These are phyloP conservation scores for Pestalotiopsis sp. DNA, from an alignment of 2,329 filamentous ascomycete species.

Conservation along the genomic window DNA sequence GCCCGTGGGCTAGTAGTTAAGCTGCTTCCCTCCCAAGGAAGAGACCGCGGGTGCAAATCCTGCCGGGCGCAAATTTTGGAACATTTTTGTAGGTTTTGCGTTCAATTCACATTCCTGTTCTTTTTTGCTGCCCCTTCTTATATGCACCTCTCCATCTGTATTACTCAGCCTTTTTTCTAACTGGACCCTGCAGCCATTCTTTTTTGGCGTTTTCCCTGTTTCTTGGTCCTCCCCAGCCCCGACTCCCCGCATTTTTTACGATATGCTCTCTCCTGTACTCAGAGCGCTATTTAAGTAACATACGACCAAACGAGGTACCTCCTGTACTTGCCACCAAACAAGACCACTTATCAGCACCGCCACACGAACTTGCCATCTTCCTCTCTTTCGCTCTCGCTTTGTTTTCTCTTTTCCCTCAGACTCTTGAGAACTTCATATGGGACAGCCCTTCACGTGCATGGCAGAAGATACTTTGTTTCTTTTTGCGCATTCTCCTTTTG, in stretches of 20 bases:
- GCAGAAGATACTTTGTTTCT: background rate
- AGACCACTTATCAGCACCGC: background rate
- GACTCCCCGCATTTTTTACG: background rate
- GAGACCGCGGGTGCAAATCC: constrained; percentile 30
- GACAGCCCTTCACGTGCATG: background rate
- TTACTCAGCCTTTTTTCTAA: too few relatives aligned
- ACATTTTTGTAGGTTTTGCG: constrained; percentile 8
- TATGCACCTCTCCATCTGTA: too few relatives aligned
- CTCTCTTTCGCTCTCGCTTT: background rate
- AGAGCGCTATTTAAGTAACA: too few relatives aligned
- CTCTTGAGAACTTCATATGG: background rate
- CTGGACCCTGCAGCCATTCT: too few relatives aligned
- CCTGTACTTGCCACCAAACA: too few relatives aligned
- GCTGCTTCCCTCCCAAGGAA: constrained; percentile 27
- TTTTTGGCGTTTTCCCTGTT: too few relatives aligned
- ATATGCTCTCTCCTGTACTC: background rate
- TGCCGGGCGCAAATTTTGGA: constrained; percentile 23
- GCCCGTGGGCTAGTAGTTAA: constrained; percentile 32
- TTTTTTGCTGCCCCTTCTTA: background rate
- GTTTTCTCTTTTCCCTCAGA: background rate
- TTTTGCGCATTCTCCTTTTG: background rate
- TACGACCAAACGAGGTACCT: too few relatives aligned
- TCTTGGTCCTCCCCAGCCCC: too few relatives aligned
- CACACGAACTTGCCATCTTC: background rate
- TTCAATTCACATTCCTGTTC: background rate